A percentile compares a stretch with the other conserved stretches of the same genome.
These are phyloP conservation scores for Penicillium psychrofluorescens DNA, from an alignment of 495 filamentous ascomycete genomes.

Conservation along the genomic window DNA sequence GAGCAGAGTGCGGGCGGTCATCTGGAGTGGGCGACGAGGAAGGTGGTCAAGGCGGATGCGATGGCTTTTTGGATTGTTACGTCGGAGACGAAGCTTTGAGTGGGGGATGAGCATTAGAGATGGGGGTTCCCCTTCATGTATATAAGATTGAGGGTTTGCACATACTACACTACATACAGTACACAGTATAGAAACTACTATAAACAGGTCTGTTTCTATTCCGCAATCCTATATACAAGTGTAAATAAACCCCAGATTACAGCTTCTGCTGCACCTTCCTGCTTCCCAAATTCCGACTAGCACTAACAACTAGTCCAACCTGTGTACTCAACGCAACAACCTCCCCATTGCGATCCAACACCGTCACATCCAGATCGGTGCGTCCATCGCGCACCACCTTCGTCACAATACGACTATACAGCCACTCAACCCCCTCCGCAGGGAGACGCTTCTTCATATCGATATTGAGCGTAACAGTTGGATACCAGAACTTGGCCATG, in stretches of 20 bases:
- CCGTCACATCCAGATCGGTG: constrained; percentile 56
- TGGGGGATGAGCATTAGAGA: background rate
- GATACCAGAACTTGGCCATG: constrained; percentile 60
- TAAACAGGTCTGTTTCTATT: background rate
- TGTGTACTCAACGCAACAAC: constrained; percentile 58
- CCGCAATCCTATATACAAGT: constrained; percentile 1
- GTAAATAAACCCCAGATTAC: constrained; percentile 7
- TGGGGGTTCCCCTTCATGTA: background rate
- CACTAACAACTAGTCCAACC: constrained; percentile 51
- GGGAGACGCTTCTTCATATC: constrained; percentile 61
- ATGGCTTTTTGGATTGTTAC: constrained; percentile 37
- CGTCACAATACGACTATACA: constrained; percentile 50
- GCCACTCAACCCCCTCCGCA: constrained; percentile 53
- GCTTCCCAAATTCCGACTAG: constrained; percentile 43
- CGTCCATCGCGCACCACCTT: constrained; percentile 55
- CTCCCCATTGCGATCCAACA: constrained; percentile 50
- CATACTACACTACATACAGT: constrained; percentile 1
- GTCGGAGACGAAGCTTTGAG: constrained; percentile 10
- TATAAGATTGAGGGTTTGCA: background rate
- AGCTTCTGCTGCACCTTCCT: constrained; percentile 24
- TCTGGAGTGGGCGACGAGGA: constrained; percentile 23
- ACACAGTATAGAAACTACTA: background rate
- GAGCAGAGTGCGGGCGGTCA: constrained; percentile 20
- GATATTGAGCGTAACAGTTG: constrained; percentile 63
- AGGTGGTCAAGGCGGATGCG: constrained; percentile 30